Evolutionary conservation across 2,329 filamentous ascomycete genomes (phyloP).

Genomic region (Westerdykella ornata): DNA sequence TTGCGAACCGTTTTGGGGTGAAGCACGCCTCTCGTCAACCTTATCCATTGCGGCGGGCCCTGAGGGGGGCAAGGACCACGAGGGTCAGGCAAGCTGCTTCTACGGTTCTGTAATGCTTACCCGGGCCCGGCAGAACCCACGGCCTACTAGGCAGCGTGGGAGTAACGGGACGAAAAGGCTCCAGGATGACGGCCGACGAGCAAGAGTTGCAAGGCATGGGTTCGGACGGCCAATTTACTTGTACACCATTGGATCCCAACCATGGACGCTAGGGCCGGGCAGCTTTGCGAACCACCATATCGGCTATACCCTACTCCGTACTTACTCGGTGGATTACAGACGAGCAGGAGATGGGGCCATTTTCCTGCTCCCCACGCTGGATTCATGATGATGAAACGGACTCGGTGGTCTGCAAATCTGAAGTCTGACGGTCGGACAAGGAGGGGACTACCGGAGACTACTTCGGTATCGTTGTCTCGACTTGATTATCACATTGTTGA

Average conservation of each 20-base stretch:
- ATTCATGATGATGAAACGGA: slow-evolving; percentile 3
- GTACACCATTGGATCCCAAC: too few species aligned
- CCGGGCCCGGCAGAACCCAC: slow-evolving; percentile 2
- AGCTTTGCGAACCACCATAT: too few species aligned
- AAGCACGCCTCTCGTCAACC: slow-evolving; percentile 26
- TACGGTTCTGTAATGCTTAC: too few species aligned
- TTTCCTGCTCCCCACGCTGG: too few species aligned
- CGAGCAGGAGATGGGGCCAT: too few species aligned
- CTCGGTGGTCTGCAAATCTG: slow-evolving; percentile 11
- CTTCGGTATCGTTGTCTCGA: too few species aligned
- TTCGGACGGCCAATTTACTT: too few species aligned
- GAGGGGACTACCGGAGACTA: too few species aligned
- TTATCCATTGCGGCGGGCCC: slow-evolving; percentile 32
- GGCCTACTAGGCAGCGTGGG: slow-evolving; percentile 1
- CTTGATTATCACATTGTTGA: slow-evolving; percentile 8
- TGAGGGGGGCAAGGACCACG: slow-evolving; percentile 27
- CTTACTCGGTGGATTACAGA: too few species aligned
- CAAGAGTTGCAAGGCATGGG: too few species aligned
- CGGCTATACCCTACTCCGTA: too few species aligned
- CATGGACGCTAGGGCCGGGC: too few species aligned
- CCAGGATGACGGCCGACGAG: not conserved
- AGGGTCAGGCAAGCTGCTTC: slow-evolving; percentile 12
- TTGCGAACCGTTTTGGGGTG: slow-evolving; percentile 13
- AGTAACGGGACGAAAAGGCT: not conserved
- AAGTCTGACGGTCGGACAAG: slow-evolving; percentile 2